Percentiles rank a stretch among this genome's conserved stretches.
Evolutionary conservation across 805 yeast species (phyloP).

Genomic region (Saccharomycopsis lassenensis): DNA sequence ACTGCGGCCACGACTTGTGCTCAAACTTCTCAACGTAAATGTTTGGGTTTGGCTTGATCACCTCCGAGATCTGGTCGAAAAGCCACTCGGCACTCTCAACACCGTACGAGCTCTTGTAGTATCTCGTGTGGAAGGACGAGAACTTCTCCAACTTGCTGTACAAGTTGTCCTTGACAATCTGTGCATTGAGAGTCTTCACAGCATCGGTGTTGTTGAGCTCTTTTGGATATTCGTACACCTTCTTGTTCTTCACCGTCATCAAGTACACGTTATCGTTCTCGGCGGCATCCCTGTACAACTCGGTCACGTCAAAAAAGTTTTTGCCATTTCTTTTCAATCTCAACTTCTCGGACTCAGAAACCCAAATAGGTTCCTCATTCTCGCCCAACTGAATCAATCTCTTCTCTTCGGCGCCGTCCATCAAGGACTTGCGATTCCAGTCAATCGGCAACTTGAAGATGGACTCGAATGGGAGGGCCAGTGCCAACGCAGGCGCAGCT

Average conservation of each 20-base stretch:
- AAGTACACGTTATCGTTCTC: slow-evolving; percentile 6
- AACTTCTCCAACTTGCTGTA: slow-evolving; percentile 46
- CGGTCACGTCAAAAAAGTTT: slow-evolving; percentile 15
- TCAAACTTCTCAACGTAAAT: slow-evolving; percentile 35
- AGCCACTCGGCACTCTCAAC: slow-evolving; percentile 64
- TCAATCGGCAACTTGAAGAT: no score
- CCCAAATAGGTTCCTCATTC: slow-evolving; percentile 21
- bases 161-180: slow-evolving; percentile 28
- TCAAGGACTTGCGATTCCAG: no score
- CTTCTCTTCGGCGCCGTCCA: slow-evolving; percentile 13
- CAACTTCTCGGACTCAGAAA: slow-evolving; percentile 34
- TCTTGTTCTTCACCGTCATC: slow-evolving; percentile 5
- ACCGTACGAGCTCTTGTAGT: slow-evolving; percentile 67
- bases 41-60: slow-evolving; percentile 25
- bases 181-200: slow-evolving; percentile 3
- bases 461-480: slow-evolving; percentile 1
- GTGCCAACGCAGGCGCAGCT: slow-evolving; percentile 1
- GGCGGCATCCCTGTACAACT: slow-evolving; percentile 4
- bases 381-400: slow-evolving; percentile 22
- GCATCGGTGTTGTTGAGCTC: slow-evolving; percentile 5
- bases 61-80: slow-evolving; percentile 31
- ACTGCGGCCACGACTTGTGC: slow-evolving; percentile 71
- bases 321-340: slow-evolving; percentile 26
- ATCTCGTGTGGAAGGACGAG: slow-evolving; percentile 64
- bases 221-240: slow-evolving; percentile 7